phyloP scores from a whole-genome alignment of 768 basidiomycete genomes.

The Auricularia sp. region DNA sequence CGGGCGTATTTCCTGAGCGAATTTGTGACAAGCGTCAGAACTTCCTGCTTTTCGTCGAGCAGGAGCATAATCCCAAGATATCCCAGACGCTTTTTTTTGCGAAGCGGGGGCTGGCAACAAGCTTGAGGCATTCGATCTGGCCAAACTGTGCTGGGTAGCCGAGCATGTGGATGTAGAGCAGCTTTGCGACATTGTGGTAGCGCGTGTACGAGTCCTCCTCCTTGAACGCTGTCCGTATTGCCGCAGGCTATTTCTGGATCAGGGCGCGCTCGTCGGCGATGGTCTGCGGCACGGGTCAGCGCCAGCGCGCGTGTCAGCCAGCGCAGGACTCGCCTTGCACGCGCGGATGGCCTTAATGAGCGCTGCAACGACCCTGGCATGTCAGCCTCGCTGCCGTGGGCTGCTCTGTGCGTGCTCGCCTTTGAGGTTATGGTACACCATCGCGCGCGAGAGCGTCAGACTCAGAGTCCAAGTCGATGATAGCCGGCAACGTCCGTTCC shows the following conservation, averaged over 20 bases:
- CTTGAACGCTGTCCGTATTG: conserved; percentile 91
- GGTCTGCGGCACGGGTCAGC: conserved; percentile 54
- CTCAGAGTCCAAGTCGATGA: background rate
- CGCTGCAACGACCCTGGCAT: conserved; percentile 37
- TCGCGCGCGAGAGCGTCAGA: conserved; percentile 4
- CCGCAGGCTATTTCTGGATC: conserved; percentile 95
- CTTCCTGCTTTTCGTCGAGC: conserved; percentile 95
- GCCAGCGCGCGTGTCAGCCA: background rate
- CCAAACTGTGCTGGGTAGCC: conserved; percentile 98
- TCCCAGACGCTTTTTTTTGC: conserved; percentile 91
- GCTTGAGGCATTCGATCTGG: conserved; percentile 93
- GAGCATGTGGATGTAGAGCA: conserved; percentile 98
- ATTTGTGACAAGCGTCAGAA: conserved; percentile 93
- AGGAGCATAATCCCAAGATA: conserved; percentile 97
- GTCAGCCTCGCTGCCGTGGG: conserved; percentile 7
- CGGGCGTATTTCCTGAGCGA: conserved; percentile 85
- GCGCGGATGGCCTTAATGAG: conserved; percentile 96
- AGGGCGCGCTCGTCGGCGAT: conserved; percentile 96
- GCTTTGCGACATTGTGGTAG: conserved; percentile 95
- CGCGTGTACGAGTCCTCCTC: conserved; percentile 94
- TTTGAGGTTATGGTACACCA: conserved; percentile 71
- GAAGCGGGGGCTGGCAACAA: conserved; percentile 91
- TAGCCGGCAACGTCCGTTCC: background rate
- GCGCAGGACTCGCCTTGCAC: conserved; percentile 74
- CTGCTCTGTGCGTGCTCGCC: too few species aligned